phyloP scores from a whole-genome alignment of 108 stramenopile genomes.

The Pseudonitzschia pungens region DNA sequence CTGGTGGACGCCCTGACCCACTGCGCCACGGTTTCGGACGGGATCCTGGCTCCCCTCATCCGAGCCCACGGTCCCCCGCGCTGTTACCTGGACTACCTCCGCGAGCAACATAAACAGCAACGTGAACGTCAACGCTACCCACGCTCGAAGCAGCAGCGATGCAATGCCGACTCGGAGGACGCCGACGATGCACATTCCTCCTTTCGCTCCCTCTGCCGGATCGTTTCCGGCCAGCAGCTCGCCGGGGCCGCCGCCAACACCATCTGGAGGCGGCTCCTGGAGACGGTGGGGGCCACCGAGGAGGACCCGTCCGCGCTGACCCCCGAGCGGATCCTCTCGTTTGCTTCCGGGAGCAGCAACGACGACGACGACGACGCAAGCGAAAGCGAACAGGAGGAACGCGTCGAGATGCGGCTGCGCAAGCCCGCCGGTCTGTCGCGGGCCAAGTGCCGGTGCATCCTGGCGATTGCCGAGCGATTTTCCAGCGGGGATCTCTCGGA shows the following conservation, averaged over 20 bases:
- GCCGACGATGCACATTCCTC: constrained; percentile 17
- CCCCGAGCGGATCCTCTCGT: constrained; percentile 27
- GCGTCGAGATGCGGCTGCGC: constrained; percentile 28
- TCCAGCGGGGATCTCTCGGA: constrained; percentile 35
- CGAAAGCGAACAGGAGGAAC: no score
- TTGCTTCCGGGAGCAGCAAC: constrained; percentile 16
- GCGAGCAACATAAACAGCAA: no score
- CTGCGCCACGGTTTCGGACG: constrained; percentile 13
- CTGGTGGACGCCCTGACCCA: constrained; percentile 38
- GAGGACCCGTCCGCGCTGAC: constrained; percentile 1
- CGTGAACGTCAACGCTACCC: no score
- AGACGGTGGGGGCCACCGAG: not conserved
- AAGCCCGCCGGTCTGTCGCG: constrained; percentile 38
- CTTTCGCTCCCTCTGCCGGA: constrained; percentile 54
- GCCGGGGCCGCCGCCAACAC: constrained; percentile 43
- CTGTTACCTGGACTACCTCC: constrained; percentile 20
- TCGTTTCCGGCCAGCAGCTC: constrained; percentile 55
- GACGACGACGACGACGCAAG: not conserved
- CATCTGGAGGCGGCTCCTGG: constrained; percentile 40
- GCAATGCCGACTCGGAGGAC: not conserved
- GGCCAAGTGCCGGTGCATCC: constrained; percentile 49
- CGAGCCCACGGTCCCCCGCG: constrained; percentile 33
- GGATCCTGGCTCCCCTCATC: constrained; percentile 28
- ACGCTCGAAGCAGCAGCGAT: constrained; percentile 6
- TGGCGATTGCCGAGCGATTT: constrained; percentile 44